phyloP scores from a whole-genome alignment of 805 yeast genomes.

The Metschnikowia orientalis region DNA sequence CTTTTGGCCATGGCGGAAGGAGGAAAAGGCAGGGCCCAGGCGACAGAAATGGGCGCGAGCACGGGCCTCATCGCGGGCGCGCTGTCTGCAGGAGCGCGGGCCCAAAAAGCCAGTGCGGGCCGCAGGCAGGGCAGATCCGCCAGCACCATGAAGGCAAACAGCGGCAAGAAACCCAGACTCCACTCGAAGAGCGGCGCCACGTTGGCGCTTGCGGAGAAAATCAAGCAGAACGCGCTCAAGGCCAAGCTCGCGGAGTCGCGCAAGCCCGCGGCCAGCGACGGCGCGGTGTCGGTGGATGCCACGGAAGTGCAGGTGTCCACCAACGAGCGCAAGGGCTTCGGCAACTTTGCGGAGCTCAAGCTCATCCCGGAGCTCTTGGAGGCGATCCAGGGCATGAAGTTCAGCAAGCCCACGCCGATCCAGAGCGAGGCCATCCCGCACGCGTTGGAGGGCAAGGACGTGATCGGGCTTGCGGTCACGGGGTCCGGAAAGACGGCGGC shows the following conservation, averaged over 20 bases:
- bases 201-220: slow-evolving; percentile 53
- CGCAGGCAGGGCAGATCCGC: not conserved
- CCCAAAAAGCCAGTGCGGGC: not conserved
- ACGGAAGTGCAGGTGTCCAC: slow-evolving; percentile 18
- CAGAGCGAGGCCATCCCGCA: slow-evolving; percentile 89
- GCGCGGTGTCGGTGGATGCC: slow-evolving; percentile 8
- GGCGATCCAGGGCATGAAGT: slow-evolving; percentile 72
- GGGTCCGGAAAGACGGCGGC: slow-evolving; percentile 99
- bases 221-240: slow-evolving; percentile 34
- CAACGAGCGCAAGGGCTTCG: slow-evolving; percentile 20
- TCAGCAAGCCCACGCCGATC: slow-evolving; percentile 84
- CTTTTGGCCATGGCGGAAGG: slow-evolving; percentile 35
- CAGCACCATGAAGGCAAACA: not conserved
- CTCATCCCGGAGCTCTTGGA: slow-evolving; percentile 76
- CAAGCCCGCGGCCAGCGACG: slow-evolving; percentile 2
- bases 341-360: slow-evolving; percentile 52
- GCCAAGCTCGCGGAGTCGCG: slow-evolving; percentile 14
- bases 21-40: not conserved
- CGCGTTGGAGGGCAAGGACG: slow-evolving; percentile 85
- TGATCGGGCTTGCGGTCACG: slow-evolving; percentile 94
- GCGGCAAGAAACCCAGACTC: slow-evolving; percentile 13
- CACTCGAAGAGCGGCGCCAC: slow-evolving; percentile 26
- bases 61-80: too few relatives aligned
- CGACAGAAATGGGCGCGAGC: too few relatives aligned
- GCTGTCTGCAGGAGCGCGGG: too few relatives aligned